phyloP scores from a whole-genome alignment of 2,329 filamentous ascomycete species.

The Cladobotryum mycophilum region DNA sequence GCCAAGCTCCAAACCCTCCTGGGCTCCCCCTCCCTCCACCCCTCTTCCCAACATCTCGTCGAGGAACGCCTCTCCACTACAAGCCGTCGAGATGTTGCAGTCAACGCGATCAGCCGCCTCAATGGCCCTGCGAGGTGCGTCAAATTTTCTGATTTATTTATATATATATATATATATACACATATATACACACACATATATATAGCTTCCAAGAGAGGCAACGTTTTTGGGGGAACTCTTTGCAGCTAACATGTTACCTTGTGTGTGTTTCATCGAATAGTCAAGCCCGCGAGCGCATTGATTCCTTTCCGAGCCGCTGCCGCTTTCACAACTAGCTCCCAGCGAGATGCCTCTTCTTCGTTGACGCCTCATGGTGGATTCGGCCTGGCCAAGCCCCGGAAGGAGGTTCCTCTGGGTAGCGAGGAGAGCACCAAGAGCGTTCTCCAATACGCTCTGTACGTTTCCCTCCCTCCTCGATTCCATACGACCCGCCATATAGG shows the following conservation, averaged over 20 bases:
- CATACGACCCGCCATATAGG: neutral
- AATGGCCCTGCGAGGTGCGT: conserved; percentile 47
- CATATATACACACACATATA: no score
- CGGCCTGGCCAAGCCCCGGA: conserved; percentile 51
- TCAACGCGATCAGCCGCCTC: conserved; percentile 46
- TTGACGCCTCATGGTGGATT: conserved; percentile 46
- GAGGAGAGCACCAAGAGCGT: conserved; percentile 74
- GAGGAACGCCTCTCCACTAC: neutral
- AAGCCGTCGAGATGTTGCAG: conserved; percentile 36
- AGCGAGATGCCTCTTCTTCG: conserved; percentile 56
- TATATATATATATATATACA: no score
- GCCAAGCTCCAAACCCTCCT: conserved; percentile 13
- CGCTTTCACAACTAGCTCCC: conserved; percentile 59
- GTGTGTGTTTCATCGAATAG: conserved; percentile 36
- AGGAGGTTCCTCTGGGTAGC: conserved; percentile 70
- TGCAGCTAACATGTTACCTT: neutral
- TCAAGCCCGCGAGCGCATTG: conserved; percentile 58
- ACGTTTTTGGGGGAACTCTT: neutral
- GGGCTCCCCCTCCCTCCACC: neutral
- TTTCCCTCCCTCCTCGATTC: conserved; percentile 21
- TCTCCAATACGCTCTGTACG: conserved; percentile 82
- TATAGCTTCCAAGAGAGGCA: no score
- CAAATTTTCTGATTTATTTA: conserved; percentile 1
- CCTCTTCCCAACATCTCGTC: neutral
- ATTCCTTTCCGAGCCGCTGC: conserved; percentile 57